These are phyloP conservation scores for Phascolomyces articulosus DNA, from an alignment of 371 early-diverging fungal genomes.

Conservation along the genomic window DNA sequence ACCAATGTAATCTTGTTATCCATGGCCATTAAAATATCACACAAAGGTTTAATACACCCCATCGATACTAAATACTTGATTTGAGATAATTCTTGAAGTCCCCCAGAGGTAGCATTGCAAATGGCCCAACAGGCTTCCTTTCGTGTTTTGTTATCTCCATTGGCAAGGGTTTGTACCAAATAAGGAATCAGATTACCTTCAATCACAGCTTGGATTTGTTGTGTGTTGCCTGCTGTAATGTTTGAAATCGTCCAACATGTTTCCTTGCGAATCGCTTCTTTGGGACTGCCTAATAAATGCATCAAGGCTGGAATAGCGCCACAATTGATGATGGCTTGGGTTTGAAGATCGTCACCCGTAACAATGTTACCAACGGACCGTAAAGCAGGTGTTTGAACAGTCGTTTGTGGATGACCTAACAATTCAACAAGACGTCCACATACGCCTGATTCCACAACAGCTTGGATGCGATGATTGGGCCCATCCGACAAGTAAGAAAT, in stretches of 20 bases:
- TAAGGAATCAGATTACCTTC: constrained; percentile 92
- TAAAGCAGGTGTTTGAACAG: constrained; percentile 97
- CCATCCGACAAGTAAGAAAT: constrained; percentile 98
- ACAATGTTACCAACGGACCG: constrained; percentile 99
- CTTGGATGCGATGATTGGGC: constrained; percentile 93
- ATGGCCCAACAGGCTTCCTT: constrained; percentile 94
- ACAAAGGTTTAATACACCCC: constrained; percentile 86
- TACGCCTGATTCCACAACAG: constrained; percentile 92
- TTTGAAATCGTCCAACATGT: constrained; percentile 99
- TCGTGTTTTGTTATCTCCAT: constrained; percentile 51
- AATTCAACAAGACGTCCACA: constrained; percentile 92
- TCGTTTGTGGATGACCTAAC: constrained; percentile 80
- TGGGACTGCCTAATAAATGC: constrained; percentile 80
- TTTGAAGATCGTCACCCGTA: constrained; percentile 97
- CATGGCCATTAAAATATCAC: constrained; percentile 74
- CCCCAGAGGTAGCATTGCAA: constrained; percentile 90
- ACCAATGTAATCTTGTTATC: constrained; percentile 87
- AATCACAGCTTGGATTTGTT: constrained; percentile 95
- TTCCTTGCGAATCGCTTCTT: constrained; percentile 97
- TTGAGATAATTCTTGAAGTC: constrained; percentile 75
- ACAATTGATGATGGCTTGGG: constrained; percentile 92
- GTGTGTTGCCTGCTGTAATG: constrained; percentile 96
- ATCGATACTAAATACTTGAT: constrained; percentile 76
- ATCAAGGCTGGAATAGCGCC: constrained; percentile 83
- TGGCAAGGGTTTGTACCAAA: constrained; percentile 84